These are phyloP conservation scores for Penicillium mononematosum DNA, from an alignment of 495 filamentous ascomycete genomes.

Conservation along the genomic window DNA sequence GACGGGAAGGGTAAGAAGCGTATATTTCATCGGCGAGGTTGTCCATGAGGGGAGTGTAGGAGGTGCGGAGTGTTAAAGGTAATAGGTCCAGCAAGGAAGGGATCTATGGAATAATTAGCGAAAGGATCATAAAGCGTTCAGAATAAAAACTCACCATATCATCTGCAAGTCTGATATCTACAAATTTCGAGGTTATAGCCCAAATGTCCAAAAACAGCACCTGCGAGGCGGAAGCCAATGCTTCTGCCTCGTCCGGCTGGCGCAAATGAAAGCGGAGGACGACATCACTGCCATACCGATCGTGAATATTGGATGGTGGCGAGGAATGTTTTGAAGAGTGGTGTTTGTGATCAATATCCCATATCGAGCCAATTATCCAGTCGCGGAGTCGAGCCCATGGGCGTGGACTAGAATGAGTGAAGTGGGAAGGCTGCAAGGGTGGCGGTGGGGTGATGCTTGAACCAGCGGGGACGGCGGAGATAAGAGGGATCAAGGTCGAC, in stretches of 20 bases:
- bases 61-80: conserved; percentile 68
- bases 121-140: conserved; percentile 3
- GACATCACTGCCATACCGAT: conserved; percentile 75
- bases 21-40: conserved; percentile 76
- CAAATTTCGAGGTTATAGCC: conserved; percentile 77
- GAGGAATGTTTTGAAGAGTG: conserved; percentile 23
- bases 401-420: conserved; percentile 32
- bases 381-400: conserved; percentile 61
- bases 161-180: conserved; percentile 81
- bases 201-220: conserved; percentile 86
- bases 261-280: conserved; percentile 85
- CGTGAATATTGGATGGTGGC: conserved; percentile 51
- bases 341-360: conserved; percentile 46
- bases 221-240: conserved; percentile 69
- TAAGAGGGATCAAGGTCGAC: conserved; percentile 23
- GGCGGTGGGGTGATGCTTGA: conserved; percentile 44
- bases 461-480: conserved; percentile 42
- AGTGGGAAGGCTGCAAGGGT: conserved; percentile 38
- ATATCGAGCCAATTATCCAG: conserved; percentile 61
- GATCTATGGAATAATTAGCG: conserved; percentile 38
- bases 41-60: conserved; percentile 73
- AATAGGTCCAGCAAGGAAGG: conserved; percentile 79
- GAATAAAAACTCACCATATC: conserved; percentile 60
- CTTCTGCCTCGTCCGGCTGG: conserved; percentile 64
- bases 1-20: conserved; percentile 65